Evolutionary conservation across 169 alveolate genomes (phyloP).

Genomic region (Plasmodium inui): DNA sequence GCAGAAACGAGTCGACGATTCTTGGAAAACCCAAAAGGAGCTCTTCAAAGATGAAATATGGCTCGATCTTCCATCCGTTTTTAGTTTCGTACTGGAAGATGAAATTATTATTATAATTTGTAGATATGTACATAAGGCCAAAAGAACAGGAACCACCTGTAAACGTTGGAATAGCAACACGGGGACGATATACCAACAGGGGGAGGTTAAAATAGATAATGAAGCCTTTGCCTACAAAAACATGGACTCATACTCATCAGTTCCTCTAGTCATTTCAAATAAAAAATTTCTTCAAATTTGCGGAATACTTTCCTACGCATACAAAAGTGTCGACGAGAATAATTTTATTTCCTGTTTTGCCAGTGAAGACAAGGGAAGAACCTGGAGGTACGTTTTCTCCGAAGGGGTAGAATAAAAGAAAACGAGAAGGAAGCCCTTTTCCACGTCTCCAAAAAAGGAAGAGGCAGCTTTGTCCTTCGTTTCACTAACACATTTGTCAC

Average conservation of each 20-base stretch:
- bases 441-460: neutral
- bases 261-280: neutral
- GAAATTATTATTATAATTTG: constrained; percentile 20
- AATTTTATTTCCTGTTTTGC: constrained; percentile 3
- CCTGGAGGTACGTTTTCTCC: constrained; percentile 8
- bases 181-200: neutral
- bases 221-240: neutral
- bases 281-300: neutral
- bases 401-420: neutral
- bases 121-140: neutral
- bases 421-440: neutral
- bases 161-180: neutral
- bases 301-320: neutral
- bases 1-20: neutral
- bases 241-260: neutral
- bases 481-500: neutral
- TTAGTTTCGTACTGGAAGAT: neutral
- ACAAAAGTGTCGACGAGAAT: neutral
- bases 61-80: neutral
- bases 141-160: neutral
- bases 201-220: neutral
- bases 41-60: neutral
- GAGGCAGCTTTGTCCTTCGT: neutral
- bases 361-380: constrained; percentile 23
- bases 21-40: neutral